Evolutionary conservation across 257 asterid genomes (phyloP), one percentile per base, ranked within the genome.

Genomic region (Orobanche coerulescens): DNA sequence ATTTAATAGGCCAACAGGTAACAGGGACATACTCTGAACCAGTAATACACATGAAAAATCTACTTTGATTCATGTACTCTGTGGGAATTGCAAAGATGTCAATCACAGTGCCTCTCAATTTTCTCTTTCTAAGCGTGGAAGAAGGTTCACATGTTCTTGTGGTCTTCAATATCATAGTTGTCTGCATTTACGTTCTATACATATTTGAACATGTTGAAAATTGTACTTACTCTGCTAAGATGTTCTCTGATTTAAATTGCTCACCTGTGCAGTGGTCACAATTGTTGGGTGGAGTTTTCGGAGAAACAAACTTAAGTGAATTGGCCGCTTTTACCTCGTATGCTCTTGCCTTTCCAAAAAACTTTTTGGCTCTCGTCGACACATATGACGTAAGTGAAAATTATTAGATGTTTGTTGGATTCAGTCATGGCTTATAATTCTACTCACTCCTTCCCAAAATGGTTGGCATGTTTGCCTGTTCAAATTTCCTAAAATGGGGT

Each of bases 251-350:
- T 57, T 67, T 28, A 47, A 54, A 7, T 37, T 67, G 47, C 40
- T 5, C 49, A 58, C 62, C 51, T 75, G 43, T 67, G 61, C 76
- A 78, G 84, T 28, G 76, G 75, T 84, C 94, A 28, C 67, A 72
- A n/a, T n/a, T n/a, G 19, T 62, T 69, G n/a, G 63, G 53, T 52
- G 73, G 61, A 54, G 43, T 74, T 48, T 92, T 92, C 64, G 96
- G 93, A 1, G 96, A 88, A 81, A 92, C 98, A 13, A 92, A 92
- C 71, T 93, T 78, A 77, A 92, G 98, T 70, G 98, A 92, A 67
- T 67, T 92, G 65, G 96, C 88, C 67, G 98, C 96, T 69, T 92
- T 92, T 73, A 69, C 63, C 58, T 92, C 95, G 10, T 92, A 92
- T 75, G 96, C 98, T 25, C 88, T 92, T 66, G 96, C 98, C 43